Percentiles rank a stretch among this genome's conserved stretches.
Conservation (phyloP, 2,329 filamentous ascomycete species). For the Stachybotrys chartarum region DNA sequence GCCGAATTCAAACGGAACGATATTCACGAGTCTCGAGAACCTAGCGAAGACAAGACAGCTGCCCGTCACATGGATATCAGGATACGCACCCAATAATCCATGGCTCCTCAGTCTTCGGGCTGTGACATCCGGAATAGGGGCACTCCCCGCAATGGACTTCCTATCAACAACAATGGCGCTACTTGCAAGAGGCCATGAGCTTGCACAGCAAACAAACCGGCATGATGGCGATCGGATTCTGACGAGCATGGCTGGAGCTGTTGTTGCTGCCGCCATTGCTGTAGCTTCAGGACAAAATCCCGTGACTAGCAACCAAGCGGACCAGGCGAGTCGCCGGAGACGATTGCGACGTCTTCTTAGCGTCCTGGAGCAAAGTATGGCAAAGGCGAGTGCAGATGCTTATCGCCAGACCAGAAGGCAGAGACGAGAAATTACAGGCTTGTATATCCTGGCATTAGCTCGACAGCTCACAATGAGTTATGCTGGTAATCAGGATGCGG, state of each 20-base stretch:
- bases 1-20: slow-evolving; percentile 4
- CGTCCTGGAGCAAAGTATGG: background rate
- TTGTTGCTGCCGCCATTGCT: slow-evolving; percentile 17
- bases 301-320: background rate
- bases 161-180: slow-evolving; percentile 13
- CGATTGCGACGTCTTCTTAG: background rate
- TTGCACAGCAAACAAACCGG: slow-evolving; percentile 1
- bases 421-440: slow-evolving; percentile 5
- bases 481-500: slow-evolving; percentile 6
- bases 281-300: slow-evolving; percentile 8
- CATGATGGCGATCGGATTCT: slow-evolving; percentile 16
- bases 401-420: background rate
- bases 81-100: slow-evolving; percentile 13
- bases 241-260: slow-evolving; percentile 20
- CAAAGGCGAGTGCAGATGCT: background rate
- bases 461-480: slow-evolving; percentile 16
- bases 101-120: slow-evolving; percentile 18
- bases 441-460: slow-evolving; percentile 17
- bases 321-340: background rate
- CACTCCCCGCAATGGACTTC: slow-evolving; percentile 14
- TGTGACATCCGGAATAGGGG: slow-evolving; percentile 11
- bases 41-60: slow-evolving; percentile 12
- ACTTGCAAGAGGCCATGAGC: slow-evolving; percentile 9
- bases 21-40: slow-evolving; percentile 14
- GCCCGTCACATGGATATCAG: slow-evolving; percentile 15